Base-by-base conservation (phyloP, 2,329 filamentous ascomycete species). In the Pseudocercospora musae region DNA sequence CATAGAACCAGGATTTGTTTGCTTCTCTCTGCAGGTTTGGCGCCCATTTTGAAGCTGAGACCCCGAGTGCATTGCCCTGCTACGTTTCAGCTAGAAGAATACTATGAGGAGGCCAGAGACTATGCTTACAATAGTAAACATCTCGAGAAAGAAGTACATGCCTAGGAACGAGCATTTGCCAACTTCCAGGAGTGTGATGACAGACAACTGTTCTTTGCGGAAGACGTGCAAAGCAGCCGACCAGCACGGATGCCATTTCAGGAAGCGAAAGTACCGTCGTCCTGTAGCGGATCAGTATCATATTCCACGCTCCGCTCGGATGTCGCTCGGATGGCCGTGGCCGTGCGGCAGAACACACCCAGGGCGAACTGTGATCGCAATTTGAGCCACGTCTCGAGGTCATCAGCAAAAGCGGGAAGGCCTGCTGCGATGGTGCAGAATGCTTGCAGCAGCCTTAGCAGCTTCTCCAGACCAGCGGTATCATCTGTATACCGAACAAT, bases 1-100 rank as follows among this genome's bases (percentile, higher is more conserved):
- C 82, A 42, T 87, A 84, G 66, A 91, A 84, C 89, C 89, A 92
- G 74, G 89, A 87, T 57, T 85, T 82, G 75, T 89, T 85, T 0
- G 84, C 85, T 75, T 91, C 87, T 21, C 82, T 64, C 50, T 85
- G 79, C 3, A 89, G 69, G 25, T 65, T 68, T n/a, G 69, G 68
- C 15, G 81, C 81, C 73, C 78, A 82, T 0, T 72, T 52, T 1
- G 76, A 76, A 1, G 69, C 71, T 40, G 79, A 81, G 0, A 81
- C 69, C 0, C 81, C 82, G 77, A 88, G 87, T 11, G 85, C 73
- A 52, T 82, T 77, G 25, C 57, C 68, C 66, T 65, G 27, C 52
- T 11, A n/a, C 5, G 15, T 10, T 9, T 52, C 18, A 25, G 21
- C 21, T n/a, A 11, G 15, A 13, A 33, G 31, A 13, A 33, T 33